phyloP scores from a whole-genome alignment of 805 yeast genomes.

The Suhomyces xylopsoci region DNA sequence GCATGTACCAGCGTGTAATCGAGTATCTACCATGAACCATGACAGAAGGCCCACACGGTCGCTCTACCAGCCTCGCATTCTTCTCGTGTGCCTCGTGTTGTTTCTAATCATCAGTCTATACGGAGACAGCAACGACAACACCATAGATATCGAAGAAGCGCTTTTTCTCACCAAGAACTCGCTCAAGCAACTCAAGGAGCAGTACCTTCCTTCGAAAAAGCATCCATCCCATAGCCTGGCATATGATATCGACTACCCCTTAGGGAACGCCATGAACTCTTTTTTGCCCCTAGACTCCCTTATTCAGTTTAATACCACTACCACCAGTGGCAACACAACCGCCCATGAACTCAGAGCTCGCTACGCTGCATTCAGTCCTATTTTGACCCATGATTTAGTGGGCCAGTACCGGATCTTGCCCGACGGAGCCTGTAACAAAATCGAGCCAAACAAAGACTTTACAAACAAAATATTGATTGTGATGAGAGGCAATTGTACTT shows the following conservation, averaged over 20 bases:
- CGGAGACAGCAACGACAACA: background rate
- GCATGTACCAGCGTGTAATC: background rate
- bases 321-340: constrained; percentile 10
- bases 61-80: constrained; percentile 8
- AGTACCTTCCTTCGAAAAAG: constrained; percentile 7
- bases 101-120: constrained; percentile 8
- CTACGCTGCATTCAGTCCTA: constrained; percentile 42
- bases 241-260: constrained; percentile 25
- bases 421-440: constrained; percentile 26
- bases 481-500: constrained; percentile 33
- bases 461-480: constrained; percentile 26
- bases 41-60: constrained; percentile 6
- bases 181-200: constrained; percentile 19
- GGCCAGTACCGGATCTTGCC: constrained; percentile 26
- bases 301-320: constrained; percentile 28
- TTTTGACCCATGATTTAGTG: constrained; percentile 22
- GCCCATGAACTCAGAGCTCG: constrained; percentile 26
- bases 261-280: constrained; percentile 34
- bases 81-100: constrained; percentile 8
- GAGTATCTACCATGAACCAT: background rate
- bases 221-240: background rate
- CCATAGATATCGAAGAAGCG: constrained; percentile 23
- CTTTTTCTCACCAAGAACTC: constrained; percentile 24
- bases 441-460: constrained; percentile 13
- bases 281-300: constrained; percentile 42